phyloP scores from a whole-genome alignment of 495 filamentous ascomycete genomes.

The Tuber aestivum region DNA sequence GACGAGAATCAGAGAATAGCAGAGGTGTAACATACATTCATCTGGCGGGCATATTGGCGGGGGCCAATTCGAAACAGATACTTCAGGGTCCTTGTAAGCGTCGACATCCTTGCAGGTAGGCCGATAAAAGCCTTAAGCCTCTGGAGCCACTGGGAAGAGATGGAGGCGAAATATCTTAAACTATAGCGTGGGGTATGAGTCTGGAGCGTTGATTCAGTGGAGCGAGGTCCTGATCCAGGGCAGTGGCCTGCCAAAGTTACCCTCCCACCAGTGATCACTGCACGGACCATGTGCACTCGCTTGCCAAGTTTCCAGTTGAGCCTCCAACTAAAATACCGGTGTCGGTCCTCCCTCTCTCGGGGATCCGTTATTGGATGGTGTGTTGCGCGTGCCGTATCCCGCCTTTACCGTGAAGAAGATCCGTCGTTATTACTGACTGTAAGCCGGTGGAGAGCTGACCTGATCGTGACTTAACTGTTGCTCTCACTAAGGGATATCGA shows the following conservation, averaged over 20 bases:
- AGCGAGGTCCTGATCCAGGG: not conserved
- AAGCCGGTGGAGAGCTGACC: too few species aligned
- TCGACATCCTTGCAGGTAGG: slow-evolving; percentile 68
- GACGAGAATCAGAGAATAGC: slow-evolving; percentile 3
- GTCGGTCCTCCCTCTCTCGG: too few species aligned
- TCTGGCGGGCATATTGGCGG: slow-evolving; percentile 86
- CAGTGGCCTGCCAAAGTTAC: not conserved
- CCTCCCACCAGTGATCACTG: slow-evolving; percentile 1
- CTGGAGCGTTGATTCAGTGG: not conserved
- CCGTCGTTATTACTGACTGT: too few species aligned
- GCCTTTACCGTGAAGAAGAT: too few species aligned
- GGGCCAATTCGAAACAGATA: slow-evolving; percentile 82
- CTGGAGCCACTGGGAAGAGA: not conserved
- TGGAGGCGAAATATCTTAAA: slow-evolving; percentile 1
- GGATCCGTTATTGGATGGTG: too few species aligned
- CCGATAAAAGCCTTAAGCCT: slow-evolving; percentile 11
- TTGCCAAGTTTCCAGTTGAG: not conserved
- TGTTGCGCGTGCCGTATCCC: too few species aligned
- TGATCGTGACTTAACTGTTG: too few species aligned
- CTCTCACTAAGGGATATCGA: too few species aligned
- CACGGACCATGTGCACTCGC: not conserved
- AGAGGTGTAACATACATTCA: slow-evolving; percentile 63
- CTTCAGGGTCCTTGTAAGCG: slow-evolving; percentile 72
- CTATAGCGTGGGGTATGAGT: not conserved
- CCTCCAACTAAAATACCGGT: not conserved